Conservation (phyloP, 1,139 yeast genomes). For the Suhomyces taliae region DNA sequence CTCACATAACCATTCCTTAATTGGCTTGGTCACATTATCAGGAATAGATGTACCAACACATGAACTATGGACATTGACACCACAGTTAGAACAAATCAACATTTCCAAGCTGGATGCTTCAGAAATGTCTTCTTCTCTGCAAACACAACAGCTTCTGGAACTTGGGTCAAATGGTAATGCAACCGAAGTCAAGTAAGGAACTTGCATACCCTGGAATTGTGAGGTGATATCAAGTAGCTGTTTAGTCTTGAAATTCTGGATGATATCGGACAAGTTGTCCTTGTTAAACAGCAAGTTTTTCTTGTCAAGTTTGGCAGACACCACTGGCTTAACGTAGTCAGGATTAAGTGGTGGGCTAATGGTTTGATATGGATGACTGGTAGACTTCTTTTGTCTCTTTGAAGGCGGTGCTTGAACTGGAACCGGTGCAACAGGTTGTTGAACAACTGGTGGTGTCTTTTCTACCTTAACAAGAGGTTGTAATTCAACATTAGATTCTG, state of each 20-base stretch:
- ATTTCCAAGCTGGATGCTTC: conserved; percentile 27
- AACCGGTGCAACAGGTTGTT: no score
- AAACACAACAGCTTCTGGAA: conserved; percentile 53
- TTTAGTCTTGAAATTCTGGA: conserved; percentile 9
- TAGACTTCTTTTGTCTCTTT: conserved; percentile 11
- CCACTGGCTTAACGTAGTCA: conserved; percentile 7
- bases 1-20: conserved; percentile 76
- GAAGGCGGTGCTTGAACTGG: not conserved
- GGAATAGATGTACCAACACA: conserved; percentile 61
- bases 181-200: conserved; percentile 21
- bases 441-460: not conserved
- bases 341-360: conserved; percentile 9
- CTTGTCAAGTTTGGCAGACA: conserved; percentile 7
- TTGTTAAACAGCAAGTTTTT: conserved; percentile 3
- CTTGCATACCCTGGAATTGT: conserved; percentile 21
- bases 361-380: conserved; percentile 1
- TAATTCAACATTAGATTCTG: not conserved
- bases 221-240: conserved; percentile 27
- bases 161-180: conserved; percentile 25
- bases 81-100: conserved; percentile 67
- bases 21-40: conserved; percentile 23
- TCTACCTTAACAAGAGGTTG: not conserved
- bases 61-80: conserved; percentile 64
- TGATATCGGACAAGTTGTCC: conserved; percentile 5
- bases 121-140: conserved; percentile 43